These are phyloP conservation scores for Solanum habrochaites DNA, from an alignment of 257 asterid species.

Conservation along the genomic window DNA sequence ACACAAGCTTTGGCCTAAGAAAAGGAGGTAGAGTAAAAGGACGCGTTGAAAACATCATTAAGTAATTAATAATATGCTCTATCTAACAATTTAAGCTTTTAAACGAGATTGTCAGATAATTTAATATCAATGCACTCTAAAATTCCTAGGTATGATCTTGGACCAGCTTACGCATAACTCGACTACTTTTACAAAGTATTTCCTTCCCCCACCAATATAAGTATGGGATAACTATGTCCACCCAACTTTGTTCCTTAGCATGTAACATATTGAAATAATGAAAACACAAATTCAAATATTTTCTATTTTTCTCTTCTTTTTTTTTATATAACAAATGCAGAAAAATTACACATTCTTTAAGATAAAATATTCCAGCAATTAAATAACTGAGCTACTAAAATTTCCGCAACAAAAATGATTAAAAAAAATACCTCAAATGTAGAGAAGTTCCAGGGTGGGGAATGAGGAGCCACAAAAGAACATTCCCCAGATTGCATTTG, in stretches of 20 bases:
- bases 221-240: not conserved
- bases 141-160: not conserved
- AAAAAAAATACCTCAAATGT: conserved; percentile 22
- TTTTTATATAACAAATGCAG: not conserved
- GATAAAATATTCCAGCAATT: not conserved
- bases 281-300: not conserved
- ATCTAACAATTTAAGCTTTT: not conserved
- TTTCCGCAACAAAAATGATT: not conserved
- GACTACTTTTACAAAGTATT: not conserved
- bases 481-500: conserved; percentile 34
- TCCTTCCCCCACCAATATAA: not conserved
- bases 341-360: not conserved
- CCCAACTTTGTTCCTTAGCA: not conserved
- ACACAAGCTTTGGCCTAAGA: not conserved
- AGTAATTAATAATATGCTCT: not conserved
- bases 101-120: no score
- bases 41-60: not conserved
- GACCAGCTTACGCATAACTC: not conserved
- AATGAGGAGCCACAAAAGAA: conserved; percentile 33
- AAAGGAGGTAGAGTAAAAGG: not conserved
- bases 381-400: not conserved
- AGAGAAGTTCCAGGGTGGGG: conserved; percentile 24
- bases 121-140: not conserved
- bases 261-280: not conserved
- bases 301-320: not conserved